Base-by-base conservation (phyloP, 352 stramenopile species). In the Globisporangium ultimum region DNA sequence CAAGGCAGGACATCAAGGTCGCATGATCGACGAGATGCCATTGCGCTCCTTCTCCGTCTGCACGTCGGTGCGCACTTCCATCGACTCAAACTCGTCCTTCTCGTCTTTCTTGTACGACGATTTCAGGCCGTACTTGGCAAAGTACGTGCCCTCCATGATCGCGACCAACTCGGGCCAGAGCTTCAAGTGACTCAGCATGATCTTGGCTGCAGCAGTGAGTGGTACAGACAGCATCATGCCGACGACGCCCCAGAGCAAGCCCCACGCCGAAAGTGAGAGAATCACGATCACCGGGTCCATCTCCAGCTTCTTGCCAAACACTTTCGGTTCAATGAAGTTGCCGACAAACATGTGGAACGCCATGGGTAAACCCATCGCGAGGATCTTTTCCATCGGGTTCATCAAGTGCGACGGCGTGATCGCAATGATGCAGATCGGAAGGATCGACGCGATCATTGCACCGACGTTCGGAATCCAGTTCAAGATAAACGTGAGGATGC, bases 401-500 rank as follows among this genome's bases (percentile, higher is more conserved):
- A 95, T 95, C 22, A 95, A 49, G 32, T 90, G 70, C 20, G 71
- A 73, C 14, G 86, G 86, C 21, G 86, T 93, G 67, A 95, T 95
- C 6, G 81, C 80, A 53, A 95, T 95, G 69, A 95, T 95, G 60
- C 77, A 86, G 46, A 95, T 88, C 13, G 86, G 86, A 20, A 71
- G 64, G 51, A 93, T 67, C 13, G 86, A 95, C 38, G 86, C 86
- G 58, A 95, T 95, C 82, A 95, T 93, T 9, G 86, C 86, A 55
- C 86, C 86, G 11, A 95, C 86, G 62, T 95, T 95, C 24, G 86
- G 86, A 57, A 95, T 95, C 86, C 86, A 95, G 51, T 95, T 95
- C 34, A 95, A 63, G 18, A 95, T 89, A 57, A 95, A 95, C 54
- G 86, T 95, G 51, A 95, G 70, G 61, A 95, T 93, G 51, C 86